Evolutionary conservation across 1,284 basidiomycete species (phyloP), one percentile per base, ranked within the genome.

Genomic region (Cryptococcus floricola): DNA sequence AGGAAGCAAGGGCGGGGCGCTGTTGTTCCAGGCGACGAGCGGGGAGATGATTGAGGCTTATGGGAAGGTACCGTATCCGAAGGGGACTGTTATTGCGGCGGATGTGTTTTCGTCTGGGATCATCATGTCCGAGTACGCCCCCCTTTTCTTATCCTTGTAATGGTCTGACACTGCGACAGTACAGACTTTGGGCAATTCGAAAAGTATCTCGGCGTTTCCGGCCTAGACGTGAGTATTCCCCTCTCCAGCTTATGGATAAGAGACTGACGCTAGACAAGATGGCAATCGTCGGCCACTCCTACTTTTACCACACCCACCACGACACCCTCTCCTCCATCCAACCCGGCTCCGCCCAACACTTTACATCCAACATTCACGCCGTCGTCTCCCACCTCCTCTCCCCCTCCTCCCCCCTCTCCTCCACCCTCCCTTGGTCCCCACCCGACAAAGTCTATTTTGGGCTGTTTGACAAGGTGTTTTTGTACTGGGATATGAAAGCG

Each of bases 171-270:
- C 23, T 13, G 34, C 10, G 44, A 12, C 60, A 91, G 89, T 68
- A 96, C 91, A 44, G 91, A 95, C 72, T 95, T 94, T 67, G 84
- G 91, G 37, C 94, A 98, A 69, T 98, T 98, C 63, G 89, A 93
- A 67, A 80, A 89, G 61, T 98, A 98, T 72, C 81, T 96, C 38
- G 87, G 88, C 64, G 84, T 92, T 16, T 87, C 89, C 0, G 91
- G 91, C 19, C 77, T 93, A 31, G 91, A 93, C 72, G 88, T 88
- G 66, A 69, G 85, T 71, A 25, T 7, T 23, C 12, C 13, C 12
- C 5, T 3, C 4, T 3, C 23, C 8, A 38, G 12, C 18, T 14
- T 4, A 18, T 13, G 7, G 39, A 5, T 6, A 12, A 54, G 48
- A 46, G 19, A 63, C 42, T 28, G 8, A 39, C 44, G 16, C 27